Conservation (phyloP, 2,329 filamentous ascomycete genomes). For the Penicillium sp. region DNA sequence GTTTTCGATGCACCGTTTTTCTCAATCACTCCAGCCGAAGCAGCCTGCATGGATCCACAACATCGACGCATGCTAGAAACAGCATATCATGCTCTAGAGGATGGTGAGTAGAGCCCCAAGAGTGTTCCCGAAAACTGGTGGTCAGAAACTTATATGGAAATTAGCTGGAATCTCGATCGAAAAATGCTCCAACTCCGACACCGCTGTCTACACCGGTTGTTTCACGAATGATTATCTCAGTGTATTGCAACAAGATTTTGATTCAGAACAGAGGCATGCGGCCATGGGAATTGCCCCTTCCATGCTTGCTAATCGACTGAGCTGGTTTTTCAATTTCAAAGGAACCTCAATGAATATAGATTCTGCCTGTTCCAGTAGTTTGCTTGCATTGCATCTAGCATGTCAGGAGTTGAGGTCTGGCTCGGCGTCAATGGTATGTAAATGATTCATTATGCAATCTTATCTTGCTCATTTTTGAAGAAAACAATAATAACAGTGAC, state of each 20-base stretch:
- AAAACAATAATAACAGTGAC: too few relatives aligned
- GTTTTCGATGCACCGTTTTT: constrained; percentile 15
- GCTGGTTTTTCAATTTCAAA: constrained; percentile 24
- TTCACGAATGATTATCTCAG: constrained; percentile 7
- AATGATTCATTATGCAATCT: too few relatives aligned
- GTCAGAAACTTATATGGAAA: too few relatives aligned
- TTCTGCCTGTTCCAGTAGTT: constrained; percentile 23
- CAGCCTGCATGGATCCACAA: constrained; percentile 15
- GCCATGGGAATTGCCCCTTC: neutral
- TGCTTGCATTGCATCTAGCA: constrained; percentile 24
- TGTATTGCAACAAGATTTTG: neutral
- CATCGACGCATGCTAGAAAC: constrained; percentile 14
- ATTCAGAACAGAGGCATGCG: constrained; percentile 11
- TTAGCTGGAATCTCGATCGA: constrained; percentile 17
- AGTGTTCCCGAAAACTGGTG: neutral
- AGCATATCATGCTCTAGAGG: constrained; percentile 36
- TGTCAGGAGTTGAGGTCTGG: constrained; percentile 23
- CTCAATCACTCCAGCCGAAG: constrained; percentile 16
- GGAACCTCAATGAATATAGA: constrained; percentile 25
- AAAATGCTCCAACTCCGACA: constrained; percentile 17
- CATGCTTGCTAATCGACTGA: constrained; percentile 24
- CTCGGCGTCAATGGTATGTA: constrained; percentile 16
- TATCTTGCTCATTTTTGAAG: too few relatives aligned
- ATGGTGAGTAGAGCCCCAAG: neutral
- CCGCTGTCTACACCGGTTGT: constrained; percentile 18